A percentile compares a stretch with the other conserved stretches of the same genome.
Conservation (phyloP, 1,284 basidiomycete genomes). For the Inonotus hispidus region DNA sequence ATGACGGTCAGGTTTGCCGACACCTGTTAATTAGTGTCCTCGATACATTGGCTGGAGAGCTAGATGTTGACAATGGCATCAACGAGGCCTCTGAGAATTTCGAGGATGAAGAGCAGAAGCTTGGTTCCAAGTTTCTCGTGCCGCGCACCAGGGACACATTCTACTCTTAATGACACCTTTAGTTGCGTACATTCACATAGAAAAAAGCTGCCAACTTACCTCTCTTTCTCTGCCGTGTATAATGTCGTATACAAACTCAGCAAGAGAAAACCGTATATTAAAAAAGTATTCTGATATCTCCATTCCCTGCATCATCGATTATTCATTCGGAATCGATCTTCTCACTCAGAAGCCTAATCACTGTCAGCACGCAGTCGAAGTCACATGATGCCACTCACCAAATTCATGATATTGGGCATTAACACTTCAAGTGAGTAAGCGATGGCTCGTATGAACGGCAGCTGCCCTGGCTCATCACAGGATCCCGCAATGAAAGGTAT, state of each 20-base stretch:
- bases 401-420: not conserved
- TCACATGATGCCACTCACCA: not conserved
- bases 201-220: not conserved
- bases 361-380: not conserved
- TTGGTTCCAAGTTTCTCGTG: not conserved
- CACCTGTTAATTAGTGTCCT: too few relatives aligned
- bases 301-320: not conserved
- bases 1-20: too few relatives aligned
- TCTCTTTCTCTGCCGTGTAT: not conserved
- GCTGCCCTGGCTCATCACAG: not conserved
- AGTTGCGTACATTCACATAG: not conserved
- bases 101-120: not conserved
- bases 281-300: not conserved
- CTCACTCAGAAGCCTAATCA: not conserved
- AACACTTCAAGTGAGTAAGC: not conserved
- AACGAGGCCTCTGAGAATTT: not conserved
- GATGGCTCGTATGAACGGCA: not conserved
- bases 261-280: not conserved
- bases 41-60: too few relatives aligned
- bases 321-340: not conserved
- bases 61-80: not conserved
- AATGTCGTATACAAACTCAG: not conserved
- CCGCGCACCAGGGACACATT: not conserved
- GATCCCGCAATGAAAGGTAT: not conserved
- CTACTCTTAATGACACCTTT: not conserved